Conservation (phyloP, 2,329 filamentous ascomycete species). For the Monilinia fructigena region DNA sequence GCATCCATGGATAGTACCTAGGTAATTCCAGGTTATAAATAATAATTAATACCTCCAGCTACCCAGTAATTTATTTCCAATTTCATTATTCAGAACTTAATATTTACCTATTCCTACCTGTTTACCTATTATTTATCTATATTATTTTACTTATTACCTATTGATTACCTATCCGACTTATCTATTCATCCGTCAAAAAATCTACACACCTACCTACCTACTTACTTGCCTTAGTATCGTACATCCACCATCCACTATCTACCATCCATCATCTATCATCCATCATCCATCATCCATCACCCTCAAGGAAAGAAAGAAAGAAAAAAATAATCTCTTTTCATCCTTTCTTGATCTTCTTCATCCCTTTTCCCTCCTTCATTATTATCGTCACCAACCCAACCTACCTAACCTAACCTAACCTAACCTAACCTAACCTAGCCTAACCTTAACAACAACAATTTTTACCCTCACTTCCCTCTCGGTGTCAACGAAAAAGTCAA, state of each 20-base stretch:
- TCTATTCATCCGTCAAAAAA: too few species aligned
- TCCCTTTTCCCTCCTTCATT: neutral
- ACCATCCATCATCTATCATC: too few species aligned
- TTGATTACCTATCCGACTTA: too few species aligned
- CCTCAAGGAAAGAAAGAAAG: neutral
- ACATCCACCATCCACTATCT: neutral
- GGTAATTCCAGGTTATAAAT: too few species aligned
- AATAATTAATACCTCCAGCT: too few species aligned
- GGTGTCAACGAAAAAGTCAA: neutral
- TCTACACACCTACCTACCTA: neutral
- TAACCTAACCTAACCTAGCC: too few species aligned
- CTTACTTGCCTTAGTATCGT: neutral
- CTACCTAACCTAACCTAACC: too few species aligned
- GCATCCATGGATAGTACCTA: too few species aligned
- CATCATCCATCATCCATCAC: neutral
- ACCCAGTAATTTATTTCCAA: too few species aligned
- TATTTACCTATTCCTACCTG: too few species aligned
- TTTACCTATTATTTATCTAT: neutral
- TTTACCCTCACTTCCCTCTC: neutral
- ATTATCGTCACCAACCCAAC: neutral
- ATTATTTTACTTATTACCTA: neutral
- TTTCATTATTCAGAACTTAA: too few species aligned
- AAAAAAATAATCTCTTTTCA: constrained; percentile 10
- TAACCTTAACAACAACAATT: neutral
- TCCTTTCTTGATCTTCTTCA: neutral